phyloP scores from a whole-genome alignment of 1,139 yeast species.

The Yamadazyma spencermartinsiae region DNA sequence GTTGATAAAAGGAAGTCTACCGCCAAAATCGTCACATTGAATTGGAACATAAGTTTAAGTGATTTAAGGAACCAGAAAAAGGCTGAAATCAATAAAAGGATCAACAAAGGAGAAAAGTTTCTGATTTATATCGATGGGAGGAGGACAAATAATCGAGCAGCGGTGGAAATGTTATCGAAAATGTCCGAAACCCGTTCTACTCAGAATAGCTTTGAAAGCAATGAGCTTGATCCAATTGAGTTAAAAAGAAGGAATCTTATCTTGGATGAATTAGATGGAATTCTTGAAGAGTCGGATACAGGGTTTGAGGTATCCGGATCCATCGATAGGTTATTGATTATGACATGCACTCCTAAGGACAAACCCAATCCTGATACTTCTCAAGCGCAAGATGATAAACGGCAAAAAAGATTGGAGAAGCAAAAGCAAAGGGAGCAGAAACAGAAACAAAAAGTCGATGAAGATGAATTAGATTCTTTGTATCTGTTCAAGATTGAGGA shows the following conservation, averaged over 20 bases:
- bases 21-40: slow-evolving; percentile 32
- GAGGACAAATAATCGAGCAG: slow-evolving; percentile 10
- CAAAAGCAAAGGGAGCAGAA: slow-evolving; percentile 13
- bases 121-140: slow-evolving; percentile 29
- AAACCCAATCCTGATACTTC: slow-evolving; percentile 14
- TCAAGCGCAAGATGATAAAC: slow-evolving; percentile 16
- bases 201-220: slow-evolving; percentile 13
- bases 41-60: slow-evolving; percentile 42
- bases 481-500: slow-evolving; percentile 46
- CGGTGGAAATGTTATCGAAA: slow-evolving; percentile 11
- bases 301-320: slow-evolving; percentile 32
- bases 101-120: slow-evolving; percentile 37
- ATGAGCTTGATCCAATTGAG: slow-evolving; percentile 23
- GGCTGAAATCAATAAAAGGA: slow-evolving; percentile 32
- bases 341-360: slow-evolving; percentile 21
- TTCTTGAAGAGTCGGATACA: slow-evolving; percentile 33
- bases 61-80: slow-evolving; percentile 43
- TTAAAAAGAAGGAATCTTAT: slow-evolving; percentile 32
- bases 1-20: slow-evolving; percentile 40
- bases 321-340: slow-evolving; percentile 21
- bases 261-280: slow-evolving; percentile 22
- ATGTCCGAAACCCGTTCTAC: slow-evolving; percentile 6
- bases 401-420: slow-evolving; percentile 18
- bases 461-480: slow-evolving; percentile 42
- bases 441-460: slow-evolving; percentile 17